phyloP scores from a whole-genome alignment of 2,329 filamentous ascomycete genomes.

The Stagonosporopsis vannaccii region DNA sequence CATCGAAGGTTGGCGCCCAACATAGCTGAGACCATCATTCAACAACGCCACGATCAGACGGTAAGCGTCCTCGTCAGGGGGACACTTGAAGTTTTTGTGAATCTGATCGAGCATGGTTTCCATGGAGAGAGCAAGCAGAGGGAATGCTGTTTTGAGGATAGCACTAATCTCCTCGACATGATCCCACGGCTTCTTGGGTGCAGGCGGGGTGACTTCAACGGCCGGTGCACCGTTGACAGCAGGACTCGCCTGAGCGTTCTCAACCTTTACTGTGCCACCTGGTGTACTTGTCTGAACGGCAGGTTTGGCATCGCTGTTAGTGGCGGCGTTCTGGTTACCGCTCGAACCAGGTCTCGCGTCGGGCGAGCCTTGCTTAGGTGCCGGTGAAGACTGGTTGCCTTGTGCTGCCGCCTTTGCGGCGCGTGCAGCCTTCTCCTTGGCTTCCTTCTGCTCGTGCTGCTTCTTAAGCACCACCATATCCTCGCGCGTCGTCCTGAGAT shows the following conservation, averaged over 20 bases:
- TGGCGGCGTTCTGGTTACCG: constrained; percentile 39
- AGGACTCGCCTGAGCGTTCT: constrained; percentile 47
- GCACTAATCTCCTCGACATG: constrained; percentile 95
- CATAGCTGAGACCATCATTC: constrained; percentile 93
- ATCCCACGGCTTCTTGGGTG: constrained; percentile 85
- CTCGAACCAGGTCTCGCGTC: constrained; percentile 44
- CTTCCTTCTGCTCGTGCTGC: constrained; percentile 72
- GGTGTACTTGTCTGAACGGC: constrained; percentile 56
- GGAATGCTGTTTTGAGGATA: constrained; percentile 95
- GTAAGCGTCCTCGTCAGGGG: constrained; percentile 97
- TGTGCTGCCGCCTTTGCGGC: constrained; percentile 66
- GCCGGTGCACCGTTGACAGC: constrained; percentile 30
- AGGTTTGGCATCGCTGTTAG: constrained; percentile 57
- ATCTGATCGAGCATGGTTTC: constrained; percentile 99
- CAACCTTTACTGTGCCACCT: constrained; percentile 50
- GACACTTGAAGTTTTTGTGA: constrained; percentile 98
- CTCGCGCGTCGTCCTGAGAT: constrained; percentile 89
- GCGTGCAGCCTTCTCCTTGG: constrained; percentile 60
- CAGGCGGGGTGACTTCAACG: constrained; percentile 33
- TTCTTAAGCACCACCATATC: constrained; percentile 95
- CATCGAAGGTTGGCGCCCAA: constrained; percentile 83
- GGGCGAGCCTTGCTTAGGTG: constrained; percentile 48
- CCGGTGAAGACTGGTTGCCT: constrained; percentile 52
- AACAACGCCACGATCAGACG: constrained; percentile 95
- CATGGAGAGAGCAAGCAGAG: constrained; percentile 94